These are phyloP conservation scores for Hirschfeldia incana DNA, from an alignment of 345 rosid genomes.

Conservation along the genomic window DNA sequence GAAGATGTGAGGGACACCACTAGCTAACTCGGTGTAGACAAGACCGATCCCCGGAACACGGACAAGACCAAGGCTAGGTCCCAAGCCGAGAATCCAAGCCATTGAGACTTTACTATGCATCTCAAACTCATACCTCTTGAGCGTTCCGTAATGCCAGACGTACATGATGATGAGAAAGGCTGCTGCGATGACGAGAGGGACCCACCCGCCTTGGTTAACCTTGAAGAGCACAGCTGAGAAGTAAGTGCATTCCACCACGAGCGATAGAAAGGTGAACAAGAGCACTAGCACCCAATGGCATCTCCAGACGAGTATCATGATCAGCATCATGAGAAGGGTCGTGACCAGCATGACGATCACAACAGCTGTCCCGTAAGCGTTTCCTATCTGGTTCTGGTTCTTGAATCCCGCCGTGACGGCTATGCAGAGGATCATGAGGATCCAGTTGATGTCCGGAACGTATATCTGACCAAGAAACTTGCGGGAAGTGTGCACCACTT, in stretches of 20 bases:
- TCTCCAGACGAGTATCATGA: background rate
- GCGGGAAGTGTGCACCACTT: background rate
- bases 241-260: background rate
- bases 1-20: background rate
- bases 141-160: background rate
- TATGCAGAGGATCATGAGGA: background rate
- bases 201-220: background rate
- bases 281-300: background rate
- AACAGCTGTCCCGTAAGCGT: background rate
- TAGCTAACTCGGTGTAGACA: background rate
- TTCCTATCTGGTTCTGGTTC: background rate
- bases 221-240: background rate
- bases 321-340: background rate
- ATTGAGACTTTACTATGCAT: background rate
- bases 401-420: background rate
- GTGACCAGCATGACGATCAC: background rate
- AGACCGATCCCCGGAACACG: background rate
- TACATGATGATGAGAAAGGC: background rate
- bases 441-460: background rate
- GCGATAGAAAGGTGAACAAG: background rate
- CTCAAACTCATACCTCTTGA: background rate
- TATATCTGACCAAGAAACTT: background rate
- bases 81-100: background rate
- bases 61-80: background rate
- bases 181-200: background rate